phyloP scores from a whole-genome alignment of 805 yeast species.

The Kuraishia floccosa region DNA sequence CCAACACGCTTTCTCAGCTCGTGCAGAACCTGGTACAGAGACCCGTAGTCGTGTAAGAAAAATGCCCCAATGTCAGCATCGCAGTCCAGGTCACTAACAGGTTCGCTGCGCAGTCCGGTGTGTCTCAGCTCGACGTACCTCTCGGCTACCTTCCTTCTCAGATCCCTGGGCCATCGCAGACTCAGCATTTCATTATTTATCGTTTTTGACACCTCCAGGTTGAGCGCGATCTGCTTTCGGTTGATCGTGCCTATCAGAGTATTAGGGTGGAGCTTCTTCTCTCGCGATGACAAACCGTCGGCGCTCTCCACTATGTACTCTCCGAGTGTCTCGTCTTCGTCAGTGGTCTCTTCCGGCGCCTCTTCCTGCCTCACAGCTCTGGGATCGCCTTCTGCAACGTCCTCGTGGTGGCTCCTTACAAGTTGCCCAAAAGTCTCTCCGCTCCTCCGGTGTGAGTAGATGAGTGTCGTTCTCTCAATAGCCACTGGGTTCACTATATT shows the following conservation, averaged over 20 bases:
- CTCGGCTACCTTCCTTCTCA: constrained; percentile 44
- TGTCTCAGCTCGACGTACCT: constrained; percentile 28
- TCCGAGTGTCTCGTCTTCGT: too few species aligned
- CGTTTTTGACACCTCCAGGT: constrained; percentile 40
- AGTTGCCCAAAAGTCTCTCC: constrained; percentile 31
- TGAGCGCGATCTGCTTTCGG: constrained; percentile 41
- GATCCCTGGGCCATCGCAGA: constrained; percentile 47
- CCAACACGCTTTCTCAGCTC: constrained; percentile 56
- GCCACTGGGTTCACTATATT: too few species aligned
- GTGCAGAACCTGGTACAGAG: constrained; percentile 47
- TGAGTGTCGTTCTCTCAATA: constrained; percentile 10
- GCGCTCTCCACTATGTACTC: too few species aligned
- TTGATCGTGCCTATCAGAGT: constrained; percentile 49
- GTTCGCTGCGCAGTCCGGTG: constrained; percentile 35
- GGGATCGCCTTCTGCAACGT: constrained; percentile 10
- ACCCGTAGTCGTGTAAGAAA: constrained; percentile 73
- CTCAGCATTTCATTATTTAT: constrained; percentile 56
- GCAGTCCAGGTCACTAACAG: constrained; percentile 35
- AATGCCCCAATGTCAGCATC: constrained; percentile 76
- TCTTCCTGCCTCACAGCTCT: too few species aligned
- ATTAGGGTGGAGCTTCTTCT: constrained; percentile 43
- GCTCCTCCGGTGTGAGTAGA: constrained; percentile 22
- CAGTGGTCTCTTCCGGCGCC: constrained; percentile 6
- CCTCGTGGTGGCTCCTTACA: constrained; percentile 19
- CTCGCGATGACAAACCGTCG: constrained; percentile 34